Percentiles rank a stretch among this genome's conserved stretches.
Evolutionary conservation across 2,329 filamentous ascomycete species (phyloP).

Genomic region (Aspergillus sp.): DNA sequence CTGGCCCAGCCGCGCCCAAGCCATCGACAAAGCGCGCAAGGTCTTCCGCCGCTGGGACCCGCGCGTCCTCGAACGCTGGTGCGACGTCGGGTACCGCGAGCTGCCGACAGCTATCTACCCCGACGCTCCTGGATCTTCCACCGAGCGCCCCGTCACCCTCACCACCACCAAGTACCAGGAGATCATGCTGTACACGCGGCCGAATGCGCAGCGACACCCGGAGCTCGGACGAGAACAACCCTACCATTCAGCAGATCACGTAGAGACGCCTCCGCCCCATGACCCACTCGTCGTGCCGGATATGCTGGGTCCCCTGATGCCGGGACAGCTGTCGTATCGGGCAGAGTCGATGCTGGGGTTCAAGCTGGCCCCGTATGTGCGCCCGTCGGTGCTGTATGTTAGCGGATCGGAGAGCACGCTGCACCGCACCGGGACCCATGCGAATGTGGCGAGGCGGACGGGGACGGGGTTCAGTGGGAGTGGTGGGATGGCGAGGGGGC

Average conservation of each 20-base stretch:
- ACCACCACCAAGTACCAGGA: constrained; percentile 80
- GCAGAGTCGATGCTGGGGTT: constrained; percentile 8
- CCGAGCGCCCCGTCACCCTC: constrained; percentile 56
- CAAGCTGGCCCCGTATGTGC: constrained; percentile 6
- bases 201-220: constrained; percentile 25
- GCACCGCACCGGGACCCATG: not conserved
- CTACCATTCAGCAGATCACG: not conserved
- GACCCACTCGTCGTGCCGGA: constrained; percentile 10
- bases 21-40: constrained; percentile 33
- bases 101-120: constrained; percentile 50
- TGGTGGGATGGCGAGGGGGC: not conserved
- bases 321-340: constrained; percentile 6
- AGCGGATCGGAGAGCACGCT: not conserved
- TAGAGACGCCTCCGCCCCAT: not conserved
- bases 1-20: constrained; percentile 69
- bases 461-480: not conserved
- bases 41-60: constrained; percentile 77
- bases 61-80: constrained; percentile 67
- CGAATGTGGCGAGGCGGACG: not conserved
- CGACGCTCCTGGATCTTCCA: too few species aligned
- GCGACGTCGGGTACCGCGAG: constrained; percentile 64
- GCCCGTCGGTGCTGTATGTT: constrained; percentile 8
- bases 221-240: constrained; percentile 25
- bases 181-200: constrained; percentile 27
- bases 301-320: constrained; percentile 2